Base-by-base conservation (phyloP, 2,329 filamentous ascomycete genomes). In the Ophiosphaerella korrae region DNA sequence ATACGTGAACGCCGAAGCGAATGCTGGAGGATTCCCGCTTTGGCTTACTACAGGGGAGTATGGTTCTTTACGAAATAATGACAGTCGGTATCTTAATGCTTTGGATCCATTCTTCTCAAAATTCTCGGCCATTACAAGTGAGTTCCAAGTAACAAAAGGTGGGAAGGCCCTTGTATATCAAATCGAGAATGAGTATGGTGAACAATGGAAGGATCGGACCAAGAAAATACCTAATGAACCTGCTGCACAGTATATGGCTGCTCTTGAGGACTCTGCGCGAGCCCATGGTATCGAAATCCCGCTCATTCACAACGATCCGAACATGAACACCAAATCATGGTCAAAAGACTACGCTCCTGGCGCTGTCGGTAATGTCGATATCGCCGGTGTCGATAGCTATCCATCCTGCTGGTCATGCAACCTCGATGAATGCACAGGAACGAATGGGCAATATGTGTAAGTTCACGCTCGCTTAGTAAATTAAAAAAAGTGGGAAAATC, bases 1-100 rank as follows among this genome's bases (percentile, higher is more conserved):
- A 0, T 88, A 87, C 49, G 79, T 85, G 50, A 88, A 87, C 54
- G 85, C 84, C 1, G 85, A 87, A 63, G 77, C 83, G 3, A 85
- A 82, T 54, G 83, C 80, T 1, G 85, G 85, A 29, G 85, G 85
- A 0, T 83, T 85, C 49, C 83, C 85, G 0, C 72, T 84, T 1
- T 88, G 84, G 83, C 67, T 84, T 5, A 86, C 84, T 0, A 86
- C 84, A 0, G 84, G 84, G 37, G 82, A 75, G 23, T 83, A 84
- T 42, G 83, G 84, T 2, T 61, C 66, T 16, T 69, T 84, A 13
- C 74, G 84, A 29, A 75, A 84, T 47, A 78, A 84, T 35, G 78
- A 86, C 52, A 65, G 77, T 4, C 73, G 77, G 40, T 84, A 80
- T 63, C 82, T 78, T 1, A 71, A 75, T 11, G 82, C 82, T 0